Evolutionary conservation across 2,329 filamentous ascomycete genomes (phyloP), one percentile per base, ranked within the genome.

Genomic region (Colletotrichum cereale): DNA sequence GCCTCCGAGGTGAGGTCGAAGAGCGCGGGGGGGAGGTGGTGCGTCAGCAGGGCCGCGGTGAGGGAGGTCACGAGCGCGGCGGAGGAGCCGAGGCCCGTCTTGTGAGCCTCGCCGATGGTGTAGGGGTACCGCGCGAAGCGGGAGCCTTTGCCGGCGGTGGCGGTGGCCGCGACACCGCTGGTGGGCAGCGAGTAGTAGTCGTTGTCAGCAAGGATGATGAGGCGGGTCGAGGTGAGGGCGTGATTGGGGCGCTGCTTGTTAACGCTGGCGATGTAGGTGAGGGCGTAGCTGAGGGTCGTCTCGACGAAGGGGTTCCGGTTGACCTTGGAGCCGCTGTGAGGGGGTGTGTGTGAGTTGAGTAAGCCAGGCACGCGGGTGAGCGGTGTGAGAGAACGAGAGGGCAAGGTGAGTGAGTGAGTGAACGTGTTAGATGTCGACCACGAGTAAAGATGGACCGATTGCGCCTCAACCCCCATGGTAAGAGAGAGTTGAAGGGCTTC

Each of bases 11-110:
- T 55, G 64, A 95, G 78, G 81, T 91, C 85, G 79, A 93, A 92
- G 16, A 82, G 76, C 18, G 80, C 74, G 1, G 66, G 74, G 4
- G 90, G 88, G 26, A 95, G 86, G 84, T 95, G 95, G 83, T 95
- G 91, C n/a, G 86, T 84, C 38, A 97, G 88, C 3, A 97, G 83
- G 1, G 93, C 90, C 50, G 91, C 93, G 1, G 93, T 94, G 50
- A 99, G 89, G 50, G 95, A 88, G 1, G 96, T 98, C 40, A 98
- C 96, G 16, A 99, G 89, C 5, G 96, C 96, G 5, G 96, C 96
- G 1, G 95, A 98, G 14, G 95, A 98, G 70, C 96, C 96, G 38
- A 99, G 89, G 2, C 96, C 96, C 0, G 96, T 99, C 85, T 99
- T 99, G 87, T 98, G 93, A 21, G 96, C 95, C 73, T 91, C 87